Base-by-base conservation (phyloP, 371 early-diverging fungal genomes). In the Blakeslea trispora region DNA sequence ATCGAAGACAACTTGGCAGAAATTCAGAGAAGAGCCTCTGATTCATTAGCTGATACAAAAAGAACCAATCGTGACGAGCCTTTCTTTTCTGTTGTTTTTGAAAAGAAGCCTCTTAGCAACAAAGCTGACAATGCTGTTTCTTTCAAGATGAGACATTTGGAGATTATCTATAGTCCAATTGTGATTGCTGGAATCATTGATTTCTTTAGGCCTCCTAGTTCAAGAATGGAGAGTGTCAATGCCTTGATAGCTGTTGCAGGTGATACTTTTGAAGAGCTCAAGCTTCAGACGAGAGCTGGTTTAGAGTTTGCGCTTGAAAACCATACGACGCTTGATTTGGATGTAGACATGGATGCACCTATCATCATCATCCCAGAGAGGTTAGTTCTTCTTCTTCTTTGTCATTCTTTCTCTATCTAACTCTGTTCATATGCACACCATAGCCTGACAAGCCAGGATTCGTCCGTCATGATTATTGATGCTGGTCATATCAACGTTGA, bases 341-440 rank as follows among this genome's bases (percentile, higher is more conserved):
- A 87, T 54, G 71, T 95, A 2, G 87, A 94, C 52, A 79, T 92
- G 66, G 91, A 91, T 58, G 95, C 95, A 1, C 95, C 95, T 0
- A 82, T 94, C 32, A 79, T 95, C 57, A 76, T 93, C n/a, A 72
- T 95, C 8, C 94, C 93, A 3, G 86, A 90, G 63, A 83, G 87
- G 73, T 69, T 60, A 61, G 10, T 7, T n/a, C 15, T 18, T 3
- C 22, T 45, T 8, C 18, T 42, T 45, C 8, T 10, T n/a, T 46
- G 17, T 45, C 7, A 28, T 5, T 7, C 3, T 28, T 3, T 28
- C 28, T 31, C 8, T 11, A 11, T 5, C 32, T 31, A 47, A 32
- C 13, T 56, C 8, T 53, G 23, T 42, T 11, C 32, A n/a, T n/a
- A n/a, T n/a, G n/a, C n/a, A n/a, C n/a, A n/a, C n/a, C n/a, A n/a